Evolutionary conservation across 768 basidiomycete species (phyloP).

Genomic region (Lentinula aciculospora): DNA sequence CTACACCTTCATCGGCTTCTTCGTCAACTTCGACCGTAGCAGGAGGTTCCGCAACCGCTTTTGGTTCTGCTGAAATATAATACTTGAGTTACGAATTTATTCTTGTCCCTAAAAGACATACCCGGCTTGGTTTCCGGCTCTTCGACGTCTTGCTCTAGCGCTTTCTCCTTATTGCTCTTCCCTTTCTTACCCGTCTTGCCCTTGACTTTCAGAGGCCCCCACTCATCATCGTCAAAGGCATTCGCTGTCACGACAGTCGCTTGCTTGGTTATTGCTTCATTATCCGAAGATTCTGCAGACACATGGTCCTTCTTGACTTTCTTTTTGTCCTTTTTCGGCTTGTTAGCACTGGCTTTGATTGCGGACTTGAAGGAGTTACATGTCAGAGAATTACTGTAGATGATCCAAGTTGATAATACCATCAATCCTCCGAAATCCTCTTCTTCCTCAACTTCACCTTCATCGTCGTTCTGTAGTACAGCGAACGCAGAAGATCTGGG

Average conservation of each 20-base stretch:
- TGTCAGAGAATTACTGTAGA: conserved; percentile 7
- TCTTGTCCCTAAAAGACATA: background rate
- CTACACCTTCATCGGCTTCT: conserved; percentile 35
- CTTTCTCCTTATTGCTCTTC: conserved; percentile 31
- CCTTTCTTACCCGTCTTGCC: conserved; percentile 58
- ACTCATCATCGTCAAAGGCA: conserved; percentile 70
- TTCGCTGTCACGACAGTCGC: conserved; percentile 48
- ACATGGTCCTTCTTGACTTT: conserved; percentile 34
- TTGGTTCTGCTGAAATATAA: conserved; percentile 13
- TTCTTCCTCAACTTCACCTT: conserved; percentile 42
- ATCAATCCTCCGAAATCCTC: conserved; percentile 74
- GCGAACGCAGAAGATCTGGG: conserved; percentile 48
- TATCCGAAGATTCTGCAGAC: conserved; percentile 22
- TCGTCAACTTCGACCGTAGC: conserved; percentile 19
- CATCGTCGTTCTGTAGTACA: conserved; percentile 36
- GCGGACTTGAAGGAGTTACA: conserved; percentile 40
- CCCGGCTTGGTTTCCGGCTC: conserved; percentile 13
- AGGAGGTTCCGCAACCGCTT: conserved; percentile 15
- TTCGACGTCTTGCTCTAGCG: conserved; percentile 24
- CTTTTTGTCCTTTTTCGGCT: conserved; percentile 56
- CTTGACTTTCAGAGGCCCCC: conserved; percentile 58
- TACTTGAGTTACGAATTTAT: background rate
- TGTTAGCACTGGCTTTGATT: conserved; percentile 49
- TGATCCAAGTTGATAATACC: conserved; percentile 35
- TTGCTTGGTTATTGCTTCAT: conserved; percentile 14